Base-by-base conservation (phyloP, 345 rosid genomes). In the Cardiospermum halicacabum region DNA sequence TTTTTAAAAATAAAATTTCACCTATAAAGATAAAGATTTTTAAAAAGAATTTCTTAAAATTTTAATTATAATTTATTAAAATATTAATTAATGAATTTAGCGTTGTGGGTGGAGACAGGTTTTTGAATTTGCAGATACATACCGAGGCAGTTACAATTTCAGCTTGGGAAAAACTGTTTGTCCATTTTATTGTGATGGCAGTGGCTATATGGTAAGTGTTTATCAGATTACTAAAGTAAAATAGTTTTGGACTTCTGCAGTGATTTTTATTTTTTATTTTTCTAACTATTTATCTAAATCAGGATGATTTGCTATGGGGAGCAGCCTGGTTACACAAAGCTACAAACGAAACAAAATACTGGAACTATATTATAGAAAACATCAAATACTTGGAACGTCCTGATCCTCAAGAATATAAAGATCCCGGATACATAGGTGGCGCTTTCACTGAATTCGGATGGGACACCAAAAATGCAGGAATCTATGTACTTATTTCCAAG, bases 251-350 rank as follows among this genome's bases (percentile, higher is more conserved):
- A n/a, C n/a, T n/a, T n/a, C n/a, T n/a, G n/a, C n/a, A n/a, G n/a
- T n/a, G n/a, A n/a, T n/a, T n/a, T n/a, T n/a, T n/a, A n/a, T n/a
- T n/a, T n/a, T n/a, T n/a, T n/a, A n/a, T n/a, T n/a, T n/a, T n/a
- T n/a, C n/a, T n/a, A n/a, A n/a, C n/a, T n/a, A n/a, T n/a, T n/a
- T n/a, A n/a, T n/a, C n/a, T n/a, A n/a, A n/a, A n/a, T n/a, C 65
- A 89, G 98, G 98, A 89, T 70, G 98, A 92, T 68, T 74, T 92
- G 70, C 31, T 92, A 1, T 92, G 97, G 97, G 96, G 81, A 59
- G 96, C 98, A 61, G 81, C 94, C 12, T 92, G 97, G 98, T 36
- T 92, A 51, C 80, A 67, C 48, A 86, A 74, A 64, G 96, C 93
- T 7, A 85, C 98, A 21, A 78, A 75, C n/a, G 8, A 26, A 7